A percentile compares a stretch with the other conserved stretches of the same genome.
These are phyloP conservation scores for Cladosporium sp. DNA, from an alignment of 2,329 filamentous ascomycete species.

Conservation along the genomic window DNA sequence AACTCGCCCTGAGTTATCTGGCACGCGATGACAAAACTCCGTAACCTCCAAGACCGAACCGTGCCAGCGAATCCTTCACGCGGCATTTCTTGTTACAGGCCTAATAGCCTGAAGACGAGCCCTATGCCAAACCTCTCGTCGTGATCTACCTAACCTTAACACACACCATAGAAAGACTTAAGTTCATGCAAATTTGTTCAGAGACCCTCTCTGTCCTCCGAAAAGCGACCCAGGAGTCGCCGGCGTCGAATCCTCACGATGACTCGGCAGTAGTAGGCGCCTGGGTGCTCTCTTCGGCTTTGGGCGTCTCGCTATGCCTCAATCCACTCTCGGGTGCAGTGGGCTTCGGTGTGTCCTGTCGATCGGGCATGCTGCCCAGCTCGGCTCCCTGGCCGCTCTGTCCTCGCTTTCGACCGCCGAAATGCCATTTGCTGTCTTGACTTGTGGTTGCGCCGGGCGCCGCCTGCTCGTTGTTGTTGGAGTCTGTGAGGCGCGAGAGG, in stretches of 20 bases:
- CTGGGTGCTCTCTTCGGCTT: constrained; percentile 17
- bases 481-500: constrained; percentile 73
- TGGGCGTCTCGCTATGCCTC: constrained; percentile 14
- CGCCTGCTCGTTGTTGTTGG: constrained; percentile 23
- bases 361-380: constrained; percentile 54
- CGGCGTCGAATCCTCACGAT: constrained; percentile 14
- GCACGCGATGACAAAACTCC: background rate
- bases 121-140: background rate
- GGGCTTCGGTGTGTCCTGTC: constrained; percentile 22
- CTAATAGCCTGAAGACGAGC: background rate
- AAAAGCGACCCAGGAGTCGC: constrained; percentile 26
- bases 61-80: background rate
- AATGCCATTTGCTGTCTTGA: constrained; percentile 41
- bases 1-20: constrained; percentile 5
- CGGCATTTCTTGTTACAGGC: background rate
- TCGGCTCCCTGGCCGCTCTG: constrained; percentile 67
- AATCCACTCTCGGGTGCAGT: constrained; percentile 18
- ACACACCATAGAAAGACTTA: background rate
- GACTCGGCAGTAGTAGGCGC: constrained; percentile 14
- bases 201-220: constrained; percentile 18
- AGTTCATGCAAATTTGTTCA: background rate
- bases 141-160: background rate
- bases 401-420: constrained; percentile 65
- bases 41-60: background rate
- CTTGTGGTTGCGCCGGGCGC: constrained; percentile 8